phyloP scores from a whole-genome alignment of 305 asterid genomes.

The Andrographis paniculata region DNA sequence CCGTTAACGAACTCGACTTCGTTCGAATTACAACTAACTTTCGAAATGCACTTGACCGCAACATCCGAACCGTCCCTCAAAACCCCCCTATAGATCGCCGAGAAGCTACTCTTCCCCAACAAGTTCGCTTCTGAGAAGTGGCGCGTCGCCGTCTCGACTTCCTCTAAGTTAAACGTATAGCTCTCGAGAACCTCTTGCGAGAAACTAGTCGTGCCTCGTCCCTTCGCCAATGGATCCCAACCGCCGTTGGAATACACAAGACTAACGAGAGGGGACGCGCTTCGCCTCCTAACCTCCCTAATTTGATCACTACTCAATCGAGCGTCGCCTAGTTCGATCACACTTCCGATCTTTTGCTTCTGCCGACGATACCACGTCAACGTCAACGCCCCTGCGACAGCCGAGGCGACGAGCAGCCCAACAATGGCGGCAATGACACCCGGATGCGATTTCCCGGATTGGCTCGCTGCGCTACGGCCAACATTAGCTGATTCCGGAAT shows the following conservation, averaged over 20 bases:
- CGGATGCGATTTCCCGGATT: slow-evolving; percentile 35
- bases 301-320: slow-evolving; percentile 59
- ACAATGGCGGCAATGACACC: slow-evolving; percentile 37
- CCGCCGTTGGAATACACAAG: slow-evolving; percentile 72
- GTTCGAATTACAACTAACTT: slow-evolving; percentile 82
- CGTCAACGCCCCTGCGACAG: slow-evolving; percentile 40
- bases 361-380: slow-evolving; percentile 61
- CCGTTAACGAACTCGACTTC: slow-evolving; percentile 75
- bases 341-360: slow-evolving; percentile 71
- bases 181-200: slow-evolving; percentile 80
- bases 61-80: slow-evolving; percentile 77
- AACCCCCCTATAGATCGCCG: slow-evolving; percentile 65
- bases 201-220: slow-evolving; percentile 41
- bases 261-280: slow-evolving; percentile 76
- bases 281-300: slow-evolving; percentile 52
- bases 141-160: slow-evolving; percentile 82
- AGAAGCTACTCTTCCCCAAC: slow-evolving; percentile 72
- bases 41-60: slow-evolving; percentile 84
- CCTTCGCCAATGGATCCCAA: slow-evolving; percentile 80
- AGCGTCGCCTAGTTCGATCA: slow-evolving; percentile 44
- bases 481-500: slow-evolving; percentile 82
- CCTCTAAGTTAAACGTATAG: slow-evolving; percentile 75
- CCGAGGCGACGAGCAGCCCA: slow-evolving; percentile 31
- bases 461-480: slow-evolving; percentile 23
- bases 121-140: slow-evolving; percentile 72